Evolutionary conservation across 805 yeast species (phyloP), one percentile per base, ranked within the genome.

Genomic region (Candida railenensis): DNA sequence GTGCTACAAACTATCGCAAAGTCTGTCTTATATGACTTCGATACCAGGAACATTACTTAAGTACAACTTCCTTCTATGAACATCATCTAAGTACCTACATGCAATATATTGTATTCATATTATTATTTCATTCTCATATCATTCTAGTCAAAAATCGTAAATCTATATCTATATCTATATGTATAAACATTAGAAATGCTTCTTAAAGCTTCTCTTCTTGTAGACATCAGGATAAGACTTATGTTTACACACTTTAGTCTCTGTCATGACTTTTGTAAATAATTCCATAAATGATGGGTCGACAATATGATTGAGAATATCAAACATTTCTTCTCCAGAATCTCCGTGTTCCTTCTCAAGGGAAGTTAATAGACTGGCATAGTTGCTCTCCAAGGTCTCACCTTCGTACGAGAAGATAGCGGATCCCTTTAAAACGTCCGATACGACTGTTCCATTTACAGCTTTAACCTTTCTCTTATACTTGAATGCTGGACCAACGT

Each of bases 401-500:
- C 30, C 5, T 11, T 25, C 30, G 5, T 25, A 11, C 9, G 30
- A 25, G 11, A 25, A 11, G 11, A 11, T 7, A 25, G 30, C 30
- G 9, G 11, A 25, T 5, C 30, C 30, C 11, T 25, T 25, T 7
- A 11, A 11, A 25, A 30, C 22, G 33, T 53, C 54, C 11, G 42
- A 21, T 7, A 50, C 45, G 15, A 67, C 46, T 4, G 55, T 53
- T 1, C 66, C 67, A 43, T 65, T 63, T 3, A 49, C 54, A 14
- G 67, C 65, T 37, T 53, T 56, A 4, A 63, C 73, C 11, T 43
- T 36, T 33, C 67, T 59, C 43, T 58, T 57, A 37, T 59, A 58
- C 4, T 43, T 34, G 16, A 40, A 30, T 5, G 53, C 50, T 30
- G 62, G 60, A 3, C 58, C 49, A 18, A 58, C 59, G 30, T 37